A percentile compares a stretch with the other conserved stretches of the same genome.
phyloP scores from a whole-genome alignment of 305 asterid species.

The Plantago coronopus region DNA sequence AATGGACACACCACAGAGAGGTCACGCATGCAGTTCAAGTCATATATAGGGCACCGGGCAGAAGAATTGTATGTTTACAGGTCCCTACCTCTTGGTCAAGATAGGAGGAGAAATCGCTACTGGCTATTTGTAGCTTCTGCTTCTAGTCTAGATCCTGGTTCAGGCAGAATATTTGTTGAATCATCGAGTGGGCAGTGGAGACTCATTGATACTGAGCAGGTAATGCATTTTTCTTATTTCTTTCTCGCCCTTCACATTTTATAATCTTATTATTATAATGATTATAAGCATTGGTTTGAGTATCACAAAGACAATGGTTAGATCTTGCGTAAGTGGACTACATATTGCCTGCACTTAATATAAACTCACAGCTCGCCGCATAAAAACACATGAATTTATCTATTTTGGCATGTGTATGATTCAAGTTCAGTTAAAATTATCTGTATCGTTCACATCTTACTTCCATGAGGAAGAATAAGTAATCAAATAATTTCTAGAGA shows the following conservation, averaged over 20 bases:
- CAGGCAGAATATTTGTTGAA: conserved; percentile 92
- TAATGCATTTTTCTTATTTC: conserved; percentile 19
- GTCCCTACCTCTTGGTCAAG: conserved; percentile 96
- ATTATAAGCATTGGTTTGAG: too few relatives aligned
- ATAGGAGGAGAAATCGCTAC: conserved; percentile 92
- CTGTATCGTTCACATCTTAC: too few relatives aligned
- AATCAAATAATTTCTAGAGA: too few relatives aligned
- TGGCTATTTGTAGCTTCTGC: conserved; percentile 89
- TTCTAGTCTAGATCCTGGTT: conserved; percentile 86
- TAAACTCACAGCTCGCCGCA: too few relatives aligned
- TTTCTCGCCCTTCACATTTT: background rate
- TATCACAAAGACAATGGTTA: too few relatives aligned
- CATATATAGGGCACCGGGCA: conserved; percentile 83
- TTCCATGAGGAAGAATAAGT: too few relatives aligned
- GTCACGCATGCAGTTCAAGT: conserved; percentile 82
- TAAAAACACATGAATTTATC: background rate
- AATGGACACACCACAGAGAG: conserved; percentile 75
- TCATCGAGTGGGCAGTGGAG: conserved; percentile 75
- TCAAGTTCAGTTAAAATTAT: conserved; percentile 1
- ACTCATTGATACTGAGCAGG: conserved; percentile 87
- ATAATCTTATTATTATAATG: too few relatives aligned
- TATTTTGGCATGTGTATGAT: background rate
- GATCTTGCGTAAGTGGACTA: too few relatives aligned
- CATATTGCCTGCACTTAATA: too few relatives aligned
- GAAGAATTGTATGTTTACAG: conserved; percentile 89